A percentile compares a stretch with the other conserved stretches of the same genome.
Evolutionary conservation across 106 monocot species (phyloP).

Genomic region (Posidonia australis): DNA sequence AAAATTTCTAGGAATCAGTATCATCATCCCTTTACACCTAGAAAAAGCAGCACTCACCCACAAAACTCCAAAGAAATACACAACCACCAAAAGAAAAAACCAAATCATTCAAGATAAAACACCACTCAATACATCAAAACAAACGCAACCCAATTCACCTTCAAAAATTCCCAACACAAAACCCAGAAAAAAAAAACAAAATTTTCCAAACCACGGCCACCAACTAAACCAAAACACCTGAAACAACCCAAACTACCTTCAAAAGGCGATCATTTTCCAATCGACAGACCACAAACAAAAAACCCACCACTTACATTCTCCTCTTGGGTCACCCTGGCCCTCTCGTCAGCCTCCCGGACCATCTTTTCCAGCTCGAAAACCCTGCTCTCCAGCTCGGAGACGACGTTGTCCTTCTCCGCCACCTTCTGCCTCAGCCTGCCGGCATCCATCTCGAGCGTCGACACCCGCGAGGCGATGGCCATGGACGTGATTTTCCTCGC

Average conservation of each 20-base stretch:
- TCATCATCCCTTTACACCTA: too few species aligned
- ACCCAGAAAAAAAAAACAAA: not conserved
- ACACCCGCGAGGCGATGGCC: slow-evolving; percentile 75
- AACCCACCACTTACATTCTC: slow-evolving; percentile 48
- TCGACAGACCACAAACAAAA: not conserved
- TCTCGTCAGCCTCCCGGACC: slow-evolving; percentile 36
- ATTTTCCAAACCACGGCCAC: not conserved
- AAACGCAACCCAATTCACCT: not conserved
- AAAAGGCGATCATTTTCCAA: too few species aligned
- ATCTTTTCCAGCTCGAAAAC: slow-evolving; percentile 35
- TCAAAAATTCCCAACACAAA: not conserved
- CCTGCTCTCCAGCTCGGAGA: slow-evolving; percentile 55
- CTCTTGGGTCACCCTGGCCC: slow-evolving; percentile 25
- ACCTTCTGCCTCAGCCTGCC: slow-evolving; percentile 32
- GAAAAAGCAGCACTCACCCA: too few species aligned
- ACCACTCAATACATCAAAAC: not conserved
- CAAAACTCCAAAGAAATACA: not conserved
- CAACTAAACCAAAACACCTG: not conserved
- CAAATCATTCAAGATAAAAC: not conserved
- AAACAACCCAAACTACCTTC: not conserved
- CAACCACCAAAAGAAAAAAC: not conserved
- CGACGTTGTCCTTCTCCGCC: slow-evolving; percentile 41
- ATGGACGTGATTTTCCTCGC: slow-evolving; percentile 83
- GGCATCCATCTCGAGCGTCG: slow-evolving; percentile 45
- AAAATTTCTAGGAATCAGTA: not conserved